These are phyloP conservation scores for Erodium maritimum DNA, from an alignment of 345 rosid genomes.

Conservation along the genomic window DNA sequence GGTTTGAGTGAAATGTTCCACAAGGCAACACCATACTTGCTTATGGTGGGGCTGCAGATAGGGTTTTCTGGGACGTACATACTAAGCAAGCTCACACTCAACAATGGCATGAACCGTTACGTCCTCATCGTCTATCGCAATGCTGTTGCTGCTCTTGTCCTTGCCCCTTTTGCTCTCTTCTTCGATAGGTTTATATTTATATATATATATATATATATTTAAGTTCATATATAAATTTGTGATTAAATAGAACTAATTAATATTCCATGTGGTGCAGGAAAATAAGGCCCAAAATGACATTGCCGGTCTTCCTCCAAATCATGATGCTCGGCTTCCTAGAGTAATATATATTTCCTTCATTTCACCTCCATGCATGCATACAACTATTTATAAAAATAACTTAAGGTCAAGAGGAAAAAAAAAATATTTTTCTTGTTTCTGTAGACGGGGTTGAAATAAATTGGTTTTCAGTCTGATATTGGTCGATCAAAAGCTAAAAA, in stretches of 20 bases:
- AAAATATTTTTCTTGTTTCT: too few species aligned
- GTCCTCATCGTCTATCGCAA: slow-evolving; percentile 68
- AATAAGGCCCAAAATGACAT: slow-evolving; percentile 67
- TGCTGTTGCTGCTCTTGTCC: slow-evolving; percentile 50
- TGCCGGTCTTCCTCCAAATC: slow-evolving; percentile 45
- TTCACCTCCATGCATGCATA: not conserved
- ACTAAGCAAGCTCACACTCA: slow-evolving; percentile 47
- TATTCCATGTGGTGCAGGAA: slow-evolving; percentile 31
- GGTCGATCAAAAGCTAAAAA: too few species aligned
- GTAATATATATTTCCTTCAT: slow-evolving; percentile 18
- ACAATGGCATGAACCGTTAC: slow-evolving; percentile 64
- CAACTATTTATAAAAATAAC: not conserved
- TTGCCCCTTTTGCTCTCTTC: slow-evolving; percentile 67
- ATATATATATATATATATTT: not conserved
- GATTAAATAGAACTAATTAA: not conserved
- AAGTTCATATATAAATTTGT: not conserved
- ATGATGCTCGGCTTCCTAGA: slow-evolving; percentile 54
- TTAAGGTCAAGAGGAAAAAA: too few species aligned
- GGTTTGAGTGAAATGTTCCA: slow-evolving; percentile 6
- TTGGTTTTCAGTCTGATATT: too few species aligned
- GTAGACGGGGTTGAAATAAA: too few species aligned
- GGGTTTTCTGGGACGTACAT: slow-evolving; percentile 60
- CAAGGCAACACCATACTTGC: slow-evolving; percentile 42
- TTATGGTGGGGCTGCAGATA: slow-evolving; percentile 61
- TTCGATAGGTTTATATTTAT: slow-evolving; percentile 41